Percentiles rank a stretch among this genome's conserved stretches.
These are phyloP conservation scores for Parachaetomium inaequale DNA, from an alignment of 495 filamentous ascomycete species.

Conservation along the genomic window DNA sequence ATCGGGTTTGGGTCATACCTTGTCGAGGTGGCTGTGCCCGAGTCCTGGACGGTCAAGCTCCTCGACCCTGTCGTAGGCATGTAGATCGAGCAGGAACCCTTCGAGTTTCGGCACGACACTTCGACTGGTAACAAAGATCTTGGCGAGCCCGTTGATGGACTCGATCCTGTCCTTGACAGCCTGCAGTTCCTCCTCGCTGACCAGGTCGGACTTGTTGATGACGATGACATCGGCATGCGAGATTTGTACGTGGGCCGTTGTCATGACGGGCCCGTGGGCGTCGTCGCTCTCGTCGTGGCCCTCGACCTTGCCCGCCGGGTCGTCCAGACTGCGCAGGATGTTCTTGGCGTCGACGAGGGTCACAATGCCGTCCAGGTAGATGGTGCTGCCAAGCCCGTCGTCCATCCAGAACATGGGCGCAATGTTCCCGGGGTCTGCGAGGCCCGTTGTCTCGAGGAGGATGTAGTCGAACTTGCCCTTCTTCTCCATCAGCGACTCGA, in stretches of 20 bases:
- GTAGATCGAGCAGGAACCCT: conserved; percentile 80
- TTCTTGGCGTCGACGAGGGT: conserved; percentile 96
- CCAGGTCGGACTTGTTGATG: conserved; percentile 90
- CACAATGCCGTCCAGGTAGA: conserved; percentile 95
- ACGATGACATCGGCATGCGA: conserved; percentile 96
- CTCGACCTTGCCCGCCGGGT: conserved; percentile 60
- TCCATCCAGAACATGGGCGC: conserved; percentile 98
- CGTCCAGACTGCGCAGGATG: conserved; percentile 73
- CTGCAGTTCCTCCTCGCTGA: conserved; percentile 64
- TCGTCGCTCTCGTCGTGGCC: conserved; percentile 51
- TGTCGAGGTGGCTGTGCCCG: conserved; percentile 79
- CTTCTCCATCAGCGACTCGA: conserved; percentile 93
- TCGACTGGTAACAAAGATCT: conserved; percentile 74
- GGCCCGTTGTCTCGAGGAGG: conserved; percentile 90
- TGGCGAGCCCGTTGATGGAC: conserved; percentile 87
- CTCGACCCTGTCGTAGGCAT: conserved; percentile 83
- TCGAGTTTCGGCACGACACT: conserved; percentile 78
- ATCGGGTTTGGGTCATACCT: conserved; percentile 42
- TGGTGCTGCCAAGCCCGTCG: conserved; percentile 85
- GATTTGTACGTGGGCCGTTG: conserved; percentile 92
- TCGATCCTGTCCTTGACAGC: conserved; percentile 61
- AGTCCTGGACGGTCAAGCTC: conserved; percentile 61
- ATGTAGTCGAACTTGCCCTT: conserved; percentile 97
- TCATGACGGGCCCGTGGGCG: conserved; percentile 59
- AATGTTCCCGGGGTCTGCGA: conserved; percentile 93